Base-by-base conservation (phyloP, 768 basidiomycete genomes). In the Lentinula guzmanii region DNA sequence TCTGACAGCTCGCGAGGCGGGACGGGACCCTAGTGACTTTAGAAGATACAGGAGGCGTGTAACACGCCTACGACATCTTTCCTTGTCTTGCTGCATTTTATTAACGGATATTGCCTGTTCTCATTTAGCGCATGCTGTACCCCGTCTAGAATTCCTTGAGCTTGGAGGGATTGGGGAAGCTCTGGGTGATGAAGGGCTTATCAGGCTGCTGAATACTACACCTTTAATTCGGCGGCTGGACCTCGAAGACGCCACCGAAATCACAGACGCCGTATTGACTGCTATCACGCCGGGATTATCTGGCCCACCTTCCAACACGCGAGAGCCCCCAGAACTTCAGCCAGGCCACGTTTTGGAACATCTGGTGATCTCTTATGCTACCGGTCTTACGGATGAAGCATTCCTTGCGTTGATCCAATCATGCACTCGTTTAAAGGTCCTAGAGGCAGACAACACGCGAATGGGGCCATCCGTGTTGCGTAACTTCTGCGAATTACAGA, bases 381-480 rank as follows among this genome's bases (percentile, higher is more conserved):
- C 68, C n/a, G 77, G 83, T 52, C 56, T 96, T 62, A 83, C 82
- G 41, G 85, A 89, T 65, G 81, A 82, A 2, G 89, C 82, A 2
- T 74, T 96, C 54, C 72, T 82, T 9, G 70, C 76, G 18, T 82
- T 96, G 67, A 82, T 94, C 37, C 80, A 77, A 16, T 75, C 75
- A 16, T 95, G 93, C 70, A 63, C 79, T 18, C 79, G 75, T 33
- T 78, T 96, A 48, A 79, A 74, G 5, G 78, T 83, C 8, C 78
- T 97, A 52, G 93, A 95, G 67, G 85, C 83, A 0, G 95, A 96
- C 69, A 86, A 85, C 63, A 95, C 93, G 5, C 80, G 81, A n/a
- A 79, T 94, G 54, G 81, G 85, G 4, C 79, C 83, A 28, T 52
- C 69, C 13, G 82, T 87, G 24, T 70, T 92, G 45, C 81, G 77